Evolutionary conservation across 768 basidiomycete species (phyloP).

Genomic region (Serpula lacrymans): DNA sequence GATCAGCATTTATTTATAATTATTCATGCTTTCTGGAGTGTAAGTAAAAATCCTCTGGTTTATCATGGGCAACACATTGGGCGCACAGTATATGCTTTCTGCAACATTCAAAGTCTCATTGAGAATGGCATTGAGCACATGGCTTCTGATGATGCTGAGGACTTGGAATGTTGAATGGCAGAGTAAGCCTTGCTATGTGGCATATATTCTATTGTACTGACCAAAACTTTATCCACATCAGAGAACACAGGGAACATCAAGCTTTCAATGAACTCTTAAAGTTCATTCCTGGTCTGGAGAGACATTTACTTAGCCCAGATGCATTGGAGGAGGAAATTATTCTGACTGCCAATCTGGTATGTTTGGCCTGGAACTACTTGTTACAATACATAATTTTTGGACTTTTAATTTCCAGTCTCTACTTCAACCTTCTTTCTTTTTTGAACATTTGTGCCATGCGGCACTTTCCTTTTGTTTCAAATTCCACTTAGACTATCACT

Average conservation of each 20-base stretch:
- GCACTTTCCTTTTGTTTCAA: no score
- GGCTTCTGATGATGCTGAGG: not conserved
- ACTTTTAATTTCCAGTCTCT: no score
- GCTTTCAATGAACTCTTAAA: slow-evolving; percentile 9
- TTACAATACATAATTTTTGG: no score
- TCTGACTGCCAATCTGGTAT: slow-evolving; percentile 13
- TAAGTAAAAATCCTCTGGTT: slow-evolving; percentile 16
- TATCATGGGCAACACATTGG: slow-evolving; percentile 18
- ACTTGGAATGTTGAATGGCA: no score
- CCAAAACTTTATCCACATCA: not conserved
- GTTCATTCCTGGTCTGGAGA: slow-evolving; percentile 9
- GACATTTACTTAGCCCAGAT: slow-evolving; percentile 6
- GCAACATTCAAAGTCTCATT: slow-evolving; percentile 10
- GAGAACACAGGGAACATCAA: slow-evolving; percentile 9
- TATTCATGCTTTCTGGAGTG: no score
- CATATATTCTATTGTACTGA: not conserved
- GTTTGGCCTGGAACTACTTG: no score
- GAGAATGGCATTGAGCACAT: slow-evolving; percentile 10
- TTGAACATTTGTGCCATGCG: no score
- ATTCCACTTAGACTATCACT: no score
- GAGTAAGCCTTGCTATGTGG: no score
- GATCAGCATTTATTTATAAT: no score
- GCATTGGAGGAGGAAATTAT: slow-evolving; percentile 10
- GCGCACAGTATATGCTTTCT: slow-evolving; percentile 12
- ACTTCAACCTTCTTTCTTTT: no score